Base-by-base conservation (phyloP, 306 rosid species). In the Malus sylvestris region DNA sequence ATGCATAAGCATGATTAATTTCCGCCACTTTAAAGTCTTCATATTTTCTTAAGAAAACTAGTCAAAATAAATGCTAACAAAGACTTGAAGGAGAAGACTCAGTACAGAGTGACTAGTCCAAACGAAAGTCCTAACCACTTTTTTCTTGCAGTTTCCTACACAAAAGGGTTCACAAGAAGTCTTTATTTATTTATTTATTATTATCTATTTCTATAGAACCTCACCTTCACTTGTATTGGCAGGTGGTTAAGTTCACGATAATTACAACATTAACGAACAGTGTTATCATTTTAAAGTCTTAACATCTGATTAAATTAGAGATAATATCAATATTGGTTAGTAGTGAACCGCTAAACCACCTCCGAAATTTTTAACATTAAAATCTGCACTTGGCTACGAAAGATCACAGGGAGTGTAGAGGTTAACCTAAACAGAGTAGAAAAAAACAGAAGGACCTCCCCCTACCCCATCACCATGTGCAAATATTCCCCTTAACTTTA, bases 31-130 rank as follows among this genome's bases (percentile, higher is more conserved):
- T 38, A 38, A 38, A 38, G 0, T 7, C 42, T 69, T 73, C 4
- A 25, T 20, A 10, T 33, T 7, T 35, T 4, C 45, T 44, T 46
- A 71, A 49, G 72, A 76, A 71, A 49, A 40, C 18, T 18, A 22
- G 74, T 76, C 82, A 80, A 68, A 68, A 77, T 73, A 83, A 61
- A 83, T 74, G 71, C 76, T 23, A 23, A 12, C 20, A 4, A 49
- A 30, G 38, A 63, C n/a, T 7, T 6, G 5, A 63, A 27, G 55
- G 55, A 15, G 40, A 30, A 6, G 67, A 29, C 67, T 62, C 5
- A 2, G 27, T 63, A 8, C 4, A 6, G 38, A 14, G 67, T 15
- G 27, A 14, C 8, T 6, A 27, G 67, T 63, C 42, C 67, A 29
- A 15, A 30, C 15, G n/a, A 27, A 46, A 29, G 67, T 29, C 4